phyloP scores from a whole-genome alignment of 352 stramenopile genomes.

The Globisporangium echinulatum region DNA sequence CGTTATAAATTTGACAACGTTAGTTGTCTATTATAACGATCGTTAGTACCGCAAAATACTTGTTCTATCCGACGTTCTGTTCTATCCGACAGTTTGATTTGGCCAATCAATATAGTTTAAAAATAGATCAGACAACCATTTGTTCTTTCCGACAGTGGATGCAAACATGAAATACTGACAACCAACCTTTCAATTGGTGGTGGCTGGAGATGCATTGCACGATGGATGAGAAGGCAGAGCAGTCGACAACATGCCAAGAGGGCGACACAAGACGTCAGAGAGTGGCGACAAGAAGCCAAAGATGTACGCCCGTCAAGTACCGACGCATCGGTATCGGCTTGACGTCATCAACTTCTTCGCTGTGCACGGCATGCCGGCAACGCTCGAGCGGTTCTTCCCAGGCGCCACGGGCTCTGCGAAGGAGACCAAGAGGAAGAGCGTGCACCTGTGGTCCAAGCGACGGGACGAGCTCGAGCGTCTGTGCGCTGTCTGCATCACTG shows the following conservation, averaged over 20 bases:
- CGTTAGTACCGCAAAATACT: background rate
- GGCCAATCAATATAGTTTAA: conserved; percentile 2
- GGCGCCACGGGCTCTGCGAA: background rate
- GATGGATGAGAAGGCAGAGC: background rate
- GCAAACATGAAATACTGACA: background rate
- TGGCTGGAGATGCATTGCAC: background rate
- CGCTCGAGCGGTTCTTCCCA: conserved; percentile 5
- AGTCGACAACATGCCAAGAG: conserved; percentile 1
- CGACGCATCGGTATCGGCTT: conserved; percentile 3
- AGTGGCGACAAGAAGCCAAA: conserved; percentile 2
- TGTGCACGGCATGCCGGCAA: background rate
- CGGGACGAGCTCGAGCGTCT: conserved; percentile 1
- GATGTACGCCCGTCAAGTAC: background rate
- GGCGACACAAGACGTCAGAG: background rate
- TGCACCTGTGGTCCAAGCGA: conserved; percentile 1
- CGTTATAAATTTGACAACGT: too few relatives aligned
- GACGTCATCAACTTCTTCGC: conserved; percentile 4
- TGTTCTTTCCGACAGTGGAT: conserved; percentile 1
- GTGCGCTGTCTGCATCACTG: background rate
- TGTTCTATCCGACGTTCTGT: conserved; percentile 8
- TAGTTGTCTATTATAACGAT: background rate
- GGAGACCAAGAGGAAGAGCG: background rate
- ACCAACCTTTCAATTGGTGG: background rate
- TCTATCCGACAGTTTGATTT: conserved; percentile 6
- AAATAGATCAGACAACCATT: background rate